Conservation (phyloP, 2,329 filamentous ascomycete genomes). For the Trichophyton benhamiae region DNA sequence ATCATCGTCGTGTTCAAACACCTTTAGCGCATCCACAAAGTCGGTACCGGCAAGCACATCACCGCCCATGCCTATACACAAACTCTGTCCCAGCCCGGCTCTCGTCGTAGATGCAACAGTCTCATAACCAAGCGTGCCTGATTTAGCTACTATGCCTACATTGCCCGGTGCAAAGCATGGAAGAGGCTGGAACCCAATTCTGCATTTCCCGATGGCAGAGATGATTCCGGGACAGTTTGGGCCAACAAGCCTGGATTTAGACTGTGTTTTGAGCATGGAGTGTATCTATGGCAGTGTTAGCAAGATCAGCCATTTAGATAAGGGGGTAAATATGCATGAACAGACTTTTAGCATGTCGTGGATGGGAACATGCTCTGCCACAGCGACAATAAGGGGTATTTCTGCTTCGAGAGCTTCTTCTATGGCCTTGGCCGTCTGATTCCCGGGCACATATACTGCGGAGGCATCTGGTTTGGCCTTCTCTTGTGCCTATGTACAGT, state of each 20-base stretch:
- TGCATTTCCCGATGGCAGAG: conserved; percentile 56
- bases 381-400: conserved; percentile 63
- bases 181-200: conserved; percentile 65
- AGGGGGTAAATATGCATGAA: neutral
- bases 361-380: conserved; percentile 67
- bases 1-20: conserved; percentile 54
- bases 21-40: conserved; percentile 55
- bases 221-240: conserved; percentile 77
- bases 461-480: conserved; percentile 63
- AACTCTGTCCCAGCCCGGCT: conserved; percentile 62
- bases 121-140: conserved; percentile 69
- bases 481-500: conserved; percentile 48
- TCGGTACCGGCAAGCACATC: conserved; percentile 63
- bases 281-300: conserved; percentile 41
- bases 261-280: conserved; percentile 58
- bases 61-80: conserved; percentile 67
- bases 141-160: conserved; percentile 67
- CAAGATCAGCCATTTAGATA: neutral
- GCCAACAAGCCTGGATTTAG: conserved; percentile 59
- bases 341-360: conserved; percentile 61
- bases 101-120: conserved; percentile 61
- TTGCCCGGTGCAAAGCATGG: conserved; percentile 57
- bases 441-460: conserved; percentile 67
- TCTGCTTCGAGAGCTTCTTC: conserved; percentile 70
- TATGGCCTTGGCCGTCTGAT: conserved; percentile 59